Percentiles rank a stretch among this genome's conserved stretches.
phyloP scores from a whole-genome alignment of 352 stramenopile genomes.

The Pythium diclinum region DNA sequence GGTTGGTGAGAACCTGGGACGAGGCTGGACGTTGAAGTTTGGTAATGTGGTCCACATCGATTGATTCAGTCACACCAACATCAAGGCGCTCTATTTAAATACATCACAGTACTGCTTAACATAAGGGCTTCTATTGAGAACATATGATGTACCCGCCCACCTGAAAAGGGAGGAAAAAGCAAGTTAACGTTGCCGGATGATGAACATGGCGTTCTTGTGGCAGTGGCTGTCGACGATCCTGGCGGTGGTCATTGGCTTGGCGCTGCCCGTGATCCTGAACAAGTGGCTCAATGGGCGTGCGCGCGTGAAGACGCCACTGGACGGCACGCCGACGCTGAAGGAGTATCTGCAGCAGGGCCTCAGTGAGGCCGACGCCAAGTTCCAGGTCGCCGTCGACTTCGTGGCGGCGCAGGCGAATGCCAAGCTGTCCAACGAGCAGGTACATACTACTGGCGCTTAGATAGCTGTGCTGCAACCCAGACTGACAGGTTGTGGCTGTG shows the following conservation, averaged over 20 bases:
- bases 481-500: too few species aligned
- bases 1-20: conserved; percentile 9
- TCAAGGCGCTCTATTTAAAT: not conserved
- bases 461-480: too few species aligned
- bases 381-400: conserved; percentile 73
- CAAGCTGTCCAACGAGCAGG: conserved; percentile 67
- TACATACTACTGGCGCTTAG: too few species aligned
- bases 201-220: conserved; percentile 22
- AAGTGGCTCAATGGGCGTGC: conserved; percentile 43
- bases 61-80: too few species aligned
- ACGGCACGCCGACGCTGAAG: conserved; percentile 29
- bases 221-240: conserved; percentile 40
- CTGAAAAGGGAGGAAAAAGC: not conserved
- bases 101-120: not conserved
- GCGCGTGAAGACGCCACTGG: conserved; percentile 22
- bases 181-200: not conserved
- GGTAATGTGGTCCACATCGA: conserved; percentile 9
- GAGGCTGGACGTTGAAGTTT: conserved; percentile 17
- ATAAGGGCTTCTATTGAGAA: not conserved
- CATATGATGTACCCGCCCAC: not conserved
- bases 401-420: conserved; percentile 38
- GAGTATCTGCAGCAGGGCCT: conserved; percentile 70
- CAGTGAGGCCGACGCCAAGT: conserved; percentile 58
- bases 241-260: conserved; percentile 30
- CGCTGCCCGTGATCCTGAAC: conserved; percentile 53